These are phyloP conservation scores for Xanthoconium purpureum DNA, from an alignment of 768 basidiomycete genomes.

Conservation along the genomic window DNA sequence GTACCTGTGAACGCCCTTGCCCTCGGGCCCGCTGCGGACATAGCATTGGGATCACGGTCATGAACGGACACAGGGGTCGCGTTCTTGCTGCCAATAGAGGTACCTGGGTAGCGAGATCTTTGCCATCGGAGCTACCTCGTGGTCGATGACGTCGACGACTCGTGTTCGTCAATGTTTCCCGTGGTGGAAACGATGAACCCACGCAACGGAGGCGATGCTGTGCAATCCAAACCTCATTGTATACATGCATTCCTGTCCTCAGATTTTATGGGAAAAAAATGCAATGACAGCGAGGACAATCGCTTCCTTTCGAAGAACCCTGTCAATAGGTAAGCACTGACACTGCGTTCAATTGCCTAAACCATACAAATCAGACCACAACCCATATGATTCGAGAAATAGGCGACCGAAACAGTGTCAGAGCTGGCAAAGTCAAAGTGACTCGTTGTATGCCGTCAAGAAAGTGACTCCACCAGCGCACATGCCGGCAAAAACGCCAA, in stretches of 20 bases:
- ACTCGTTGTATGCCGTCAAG: background rate
- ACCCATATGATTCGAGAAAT: background rate
- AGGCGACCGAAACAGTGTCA: background rate
- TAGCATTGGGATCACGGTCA: background rate
- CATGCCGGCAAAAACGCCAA: background rate
- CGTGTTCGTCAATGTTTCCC: background rate
- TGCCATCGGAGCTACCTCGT: background rate
- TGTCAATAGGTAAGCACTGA: too few species aligned
- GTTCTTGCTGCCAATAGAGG: too few species aligned
- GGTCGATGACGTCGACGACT: background rate
- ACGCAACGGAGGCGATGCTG: too few species aligned
- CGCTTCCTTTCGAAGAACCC: too few species aligned
- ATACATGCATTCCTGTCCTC: background rate
- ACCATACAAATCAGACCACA: background rate
- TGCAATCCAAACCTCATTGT: background rate
- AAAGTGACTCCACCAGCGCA: background rate
- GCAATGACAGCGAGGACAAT: too few species aligned
- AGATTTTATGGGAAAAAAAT: background rate
- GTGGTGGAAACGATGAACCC: too few species aligned
- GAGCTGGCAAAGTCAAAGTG: background rate
- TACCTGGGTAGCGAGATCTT: background rate
- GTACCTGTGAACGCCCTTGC: background rate
- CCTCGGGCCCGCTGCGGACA: too few species aligned
- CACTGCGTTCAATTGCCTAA: background rate
- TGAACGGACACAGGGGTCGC: too few species aligned